Conservation (phyloP, 169 alveolate species). For the Plasmodium adleri region DNA sequence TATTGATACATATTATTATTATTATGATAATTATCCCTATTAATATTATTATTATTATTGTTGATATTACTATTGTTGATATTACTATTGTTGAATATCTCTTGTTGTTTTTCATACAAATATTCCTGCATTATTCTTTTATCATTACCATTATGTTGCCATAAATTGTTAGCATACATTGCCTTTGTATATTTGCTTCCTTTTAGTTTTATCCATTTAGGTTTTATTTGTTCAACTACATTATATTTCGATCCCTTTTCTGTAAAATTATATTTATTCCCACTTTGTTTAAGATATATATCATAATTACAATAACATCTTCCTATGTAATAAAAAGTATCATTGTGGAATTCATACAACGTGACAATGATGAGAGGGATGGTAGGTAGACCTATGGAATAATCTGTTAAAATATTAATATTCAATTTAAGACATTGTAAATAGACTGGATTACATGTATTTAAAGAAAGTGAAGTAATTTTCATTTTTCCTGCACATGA, state of each 20-base stretch:
- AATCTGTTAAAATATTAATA: conserved; percentile 71
- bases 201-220: conserved; percentile 90
- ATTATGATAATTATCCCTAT: background rate
- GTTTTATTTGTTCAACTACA: conserved; percentile 80
- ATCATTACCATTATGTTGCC: conserved; percentile 74
- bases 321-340: conserved; percentile 74
- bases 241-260: conserved; percentile 72
- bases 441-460: conserved; percentile 86
- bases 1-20: conserved; percentile 31
- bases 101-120: conserved; percentile 53
- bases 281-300: conserved; percentile 65
- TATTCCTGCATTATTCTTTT: conserved; percentile 49
- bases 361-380: conserved; percentile 73
- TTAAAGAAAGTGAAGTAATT: conserved; percentile 81
- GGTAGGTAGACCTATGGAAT: conserved; percentile 73
- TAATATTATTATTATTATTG: background rate
- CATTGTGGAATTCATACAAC: conserved; percentile 59
- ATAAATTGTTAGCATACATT: conserved; percentile 56
- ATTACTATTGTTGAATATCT: conserved; percentile 3
- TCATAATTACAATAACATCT: conserved; percentile 73
- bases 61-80: background rate
- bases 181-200: conserved; percentile 82
- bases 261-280: conserved; percentile 68
- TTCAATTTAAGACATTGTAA: conserved; percentile 86
- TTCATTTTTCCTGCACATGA: conserved; percentile 86